Evolutionary conservation across 2,329 filamentous ascomycete species (phyloP), one percentile per base, ranked within the genome.

Genomic region (Eutypa lata): DNA sequence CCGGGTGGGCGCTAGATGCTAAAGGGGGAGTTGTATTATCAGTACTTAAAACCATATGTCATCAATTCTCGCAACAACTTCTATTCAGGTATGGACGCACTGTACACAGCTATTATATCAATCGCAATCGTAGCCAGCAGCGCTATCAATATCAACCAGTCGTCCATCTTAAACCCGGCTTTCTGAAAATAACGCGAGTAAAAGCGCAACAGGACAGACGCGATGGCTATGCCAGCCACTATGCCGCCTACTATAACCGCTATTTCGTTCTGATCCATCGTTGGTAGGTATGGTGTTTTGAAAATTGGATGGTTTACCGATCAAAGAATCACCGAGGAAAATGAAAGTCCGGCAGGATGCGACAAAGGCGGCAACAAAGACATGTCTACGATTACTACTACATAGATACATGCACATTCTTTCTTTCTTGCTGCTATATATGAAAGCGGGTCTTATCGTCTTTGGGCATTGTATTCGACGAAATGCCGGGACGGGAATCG

Each of bases 91-190:
- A 31, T 47, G 24, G 13, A 56, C 57, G 19, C n/a, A 60, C 57
- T 50, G 28, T 50, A 56, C n/a, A 57, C 22, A 11, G 50, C 50
- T 10, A 58, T 7, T 3, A 53, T 22, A 11, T 56, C 58, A 2
- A 47, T 54, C 7, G 22, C 35, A 14, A 59, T 52, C 2, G 52
- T 49, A 10, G n/a, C 13, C 16, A 52, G 2, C 18, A 62, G 47
- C 8, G 53, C 51, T 2, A 52, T 13, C 7, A 60, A 38, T n/a
- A 57, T 53, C 3, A 56, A 13, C 57, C 56, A 59, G 42, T 61
- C 58, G 28, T 61, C 57, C 53, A 51, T 56, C 14, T 33, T 49
- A 8, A 53, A 48, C 2, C 53, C 55, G 3, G 49, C 22, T 3
- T 44, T 44, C 3, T 35, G 57, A 14, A 13, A 40, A 43, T 51